phyloP scores from a whole-genome alignment of 23 red algal species.

The Gracilaria caudata region DNA sequence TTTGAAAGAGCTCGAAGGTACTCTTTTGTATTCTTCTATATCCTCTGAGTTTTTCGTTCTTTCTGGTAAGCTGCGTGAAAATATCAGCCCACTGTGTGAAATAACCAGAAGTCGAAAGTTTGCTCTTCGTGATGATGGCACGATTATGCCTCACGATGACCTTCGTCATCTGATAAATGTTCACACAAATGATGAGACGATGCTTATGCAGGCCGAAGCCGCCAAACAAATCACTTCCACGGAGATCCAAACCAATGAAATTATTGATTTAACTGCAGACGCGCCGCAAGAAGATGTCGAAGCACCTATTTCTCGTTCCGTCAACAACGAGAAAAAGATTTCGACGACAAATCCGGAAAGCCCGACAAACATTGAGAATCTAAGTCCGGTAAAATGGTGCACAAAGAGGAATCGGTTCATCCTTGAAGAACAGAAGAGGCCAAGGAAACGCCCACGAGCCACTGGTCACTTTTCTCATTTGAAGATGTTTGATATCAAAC shows the following conservation, averaged over 20 bases:
- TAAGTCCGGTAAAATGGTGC: constrained; percentile 31
- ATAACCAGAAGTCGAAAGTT: constrained; percentile 45
- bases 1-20: constrained; percentile 31
- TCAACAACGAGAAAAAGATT: not conserved
- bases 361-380: not conserved
- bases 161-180: constrained; percentile 35
- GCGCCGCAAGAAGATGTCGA: not conserved
- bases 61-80: constrained; percentile 31
- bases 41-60: constrained; percentile 29
- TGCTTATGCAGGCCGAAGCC: constrained; percentile 25
- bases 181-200: constrained; percentile 20
- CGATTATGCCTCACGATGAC: constrained; percentile 37
- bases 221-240: not conserved
- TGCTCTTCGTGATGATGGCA: constrained; percentile 45
- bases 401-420: not conserved
- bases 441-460: not conserved
- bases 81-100: constrained; percentile 41
- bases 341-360: not conserved
- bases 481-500: constrained; percentile 37
- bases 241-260: not conserved
- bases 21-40: constrained; percentile 33
- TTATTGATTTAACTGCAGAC: constrained; percentile 16
- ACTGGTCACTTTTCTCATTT: not conserved
- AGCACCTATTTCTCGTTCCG: not conserved
- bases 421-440: not conserved